Conservation (phyloP, 2,329 filamentous ascomycete genomes). For the Penicillium corylophilum region DNA sequence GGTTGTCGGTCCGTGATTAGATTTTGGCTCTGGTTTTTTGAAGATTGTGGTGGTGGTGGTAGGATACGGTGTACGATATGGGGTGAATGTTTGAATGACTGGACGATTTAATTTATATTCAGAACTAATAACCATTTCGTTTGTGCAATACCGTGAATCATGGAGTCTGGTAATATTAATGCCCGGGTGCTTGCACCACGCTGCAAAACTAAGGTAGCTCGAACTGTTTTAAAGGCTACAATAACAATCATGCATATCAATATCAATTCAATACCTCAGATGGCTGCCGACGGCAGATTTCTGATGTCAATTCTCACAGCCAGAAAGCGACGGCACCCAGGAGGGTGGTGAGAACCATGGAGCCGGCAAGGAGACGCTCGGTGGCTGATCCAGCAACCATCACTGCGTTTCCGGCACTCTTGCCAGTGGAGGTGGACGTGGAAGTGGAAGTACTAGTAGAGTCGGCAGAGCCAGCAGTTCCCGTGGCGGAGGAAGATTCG, state of each 20-base stretch:
- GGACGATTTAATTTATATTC: not conserved
- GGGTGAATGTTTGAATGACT: constrained; percentile 1
- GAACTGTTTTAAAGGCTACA: constrained; percentile 11
- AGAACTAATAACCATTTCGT: constrained; percentile 11
- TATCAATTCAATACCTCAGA: constrained; percentile 10
- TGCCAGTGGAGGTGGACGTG: constrained; percentile 9
- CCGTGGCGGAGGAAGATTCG: not conserved
- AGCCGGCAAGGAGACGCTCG: constrained; percentile 17
- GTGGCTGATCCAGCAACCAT: constrained; percentile 12
- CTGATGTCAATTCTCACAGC: constrained; percentile 17
- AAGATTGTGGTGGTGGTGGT: not conserved
- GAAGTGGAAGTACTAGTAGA: constrained; percentile 12
- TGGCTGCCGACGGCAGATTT: not conserved
- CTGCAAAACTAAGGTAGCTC: not conserved
- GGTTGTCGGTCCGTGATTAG: constrained; percentile 3
- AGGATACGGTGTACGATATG: not conserved
- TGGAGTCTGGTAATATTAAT: not conserved
- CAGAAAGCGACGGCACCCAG: constrained; percentile 24
- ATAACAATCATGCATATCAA: constrained; percentile 18
- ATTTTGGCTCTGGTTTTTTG: not conserved
- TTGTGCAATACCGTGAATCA: not conserved
- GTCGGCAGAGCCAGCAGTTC: constrained; percentile 3
- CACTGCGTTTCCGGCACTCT: constrained; percentile 7
- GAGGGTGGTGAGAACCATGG: constrained; percentile 20
- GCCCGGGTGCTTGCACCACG: not conserved